Conservation (phyloP, 2,329 filamentous ascomycete species). For the Lomentospora prolificans region DNA sequence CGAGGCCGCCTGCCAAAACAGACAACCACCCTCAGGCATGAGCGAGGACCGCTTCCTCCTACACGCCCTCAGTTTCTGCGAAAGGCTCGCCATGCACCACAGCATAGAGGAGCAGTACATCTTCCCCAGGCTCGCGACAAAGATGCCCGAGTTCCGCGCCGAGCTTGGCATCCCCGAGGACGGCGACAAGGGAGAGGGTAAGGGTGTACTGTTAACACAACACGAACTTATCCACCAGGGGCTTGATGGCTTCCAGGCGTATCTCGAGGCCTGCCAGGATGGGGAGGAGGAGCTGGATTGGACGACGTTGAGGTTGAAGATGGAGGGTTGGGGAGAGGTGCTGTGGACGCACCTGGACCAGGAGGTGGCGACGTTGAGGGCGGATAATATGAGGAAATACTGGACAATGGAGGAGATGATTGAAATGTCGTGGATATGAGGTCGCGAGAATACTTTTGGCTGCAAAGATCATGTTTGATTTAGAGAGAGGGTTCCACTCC, state of each 20-base stretch:
- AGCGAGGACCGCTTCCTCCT: slow-evolving; percentile 58
- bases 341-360: slow-evolving; percentile 77
- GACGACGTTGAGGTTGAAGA: slow-evolving; percentile 52
- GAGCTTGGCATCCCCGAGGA: slow-evolving; percentile 13
- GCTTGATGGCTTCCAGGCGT: slow-evolving; percentile 56
- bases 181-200: slow-evolving; percentile 11
- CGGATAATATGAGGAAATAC: slow-evolving; percentile 80
- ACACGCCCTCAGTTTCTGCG: slow-evolving; percentile 54
- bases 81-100: slow-evolving; percentile 67
- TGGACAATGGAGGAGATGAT: slow-evolving; percentile 70
- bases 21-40: slow-evolving; percentile 52
- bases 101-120: slow-evolving; percentile 72
- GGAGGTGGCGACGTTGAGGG: slow-evolving; percentile 68
- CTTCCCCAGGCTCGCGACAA: slow-evolving; percentile 66
- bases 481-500: slow-evolving; percentile 3
- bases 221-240: slow-evolving; percentile 72
- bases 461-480: not conserved
- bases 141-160: slow-evolving; percentile 66
- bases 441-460: not conserved
- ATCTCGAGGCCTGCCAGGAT: slow-evolving; percentile 48
- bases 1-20: slow-evolving; percentile 51
- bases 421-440: slow-evolving; percentile 53
- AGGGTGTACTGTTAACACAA: slow-evolving; percentile 57
- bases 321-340: slow-evolving; percentile 71
- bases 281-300: slow-evolving; percentile 48